These are phyloP conservation scores for Geosiphon pyriformis DNA, from an alignment of 192 early-diverging fungal species.

Conservation along the genomic window DNA sequence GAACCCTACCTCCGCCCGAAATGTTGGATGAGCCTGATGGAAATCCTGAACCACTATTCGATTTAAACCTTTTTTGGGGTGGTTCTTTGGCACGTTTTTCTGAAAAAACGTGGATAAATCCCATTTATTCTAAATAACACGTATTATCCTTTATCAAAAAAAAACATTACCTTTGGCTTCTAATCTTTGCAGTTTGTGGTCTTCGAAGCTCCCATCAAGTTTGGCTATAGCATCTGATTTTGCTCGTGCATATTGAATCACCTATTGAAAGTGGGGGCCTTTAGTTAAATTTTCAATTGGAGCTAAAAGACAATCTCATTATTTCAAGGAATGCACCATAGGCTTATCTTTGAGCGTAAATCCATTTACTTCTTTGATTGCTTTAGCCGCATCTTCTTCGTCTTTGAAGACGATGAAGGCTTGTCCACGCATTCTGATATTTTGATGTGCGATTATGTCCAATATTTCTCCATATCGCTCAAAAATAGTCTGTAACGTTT, in stretches of 20 bases:
- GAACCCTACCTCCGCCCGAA: constrained; percentile 17
- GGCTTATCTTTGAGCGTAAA: constrained; percentile 80
- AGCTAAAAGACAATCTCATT: constrained; percentile 8
- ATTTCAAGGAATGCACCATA: constrained; percentile 47
- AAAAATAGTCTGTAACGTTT: constrained; percentile 73
- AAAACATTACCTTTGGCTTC: constrained; percentile 55
- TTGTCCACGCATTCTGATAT: constrained; percentile 87
- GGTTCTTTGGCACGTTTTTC: constrained; percentile 26
- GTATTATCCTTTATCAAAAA: background rate
- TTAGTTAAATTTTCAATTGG: background rate
- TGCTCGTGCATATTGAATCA: constrained; percentile 50
- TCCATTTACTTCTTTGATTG: constrained; percentile 78
- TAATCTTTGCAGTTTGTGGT: constrained; percentile 53
- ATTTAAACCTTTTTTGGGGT: constrained; percentile 18
- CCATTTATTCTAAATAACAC: background rate
- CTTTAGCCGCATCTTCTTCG: constrained; percentile 64
- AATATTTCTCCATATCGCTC: constrained; percentile 78
- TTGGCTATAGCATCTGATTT: constrained; percentile 61
- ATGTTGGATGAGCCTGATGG: background rate
- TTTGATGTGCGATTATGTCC: constrained; percentile 71
- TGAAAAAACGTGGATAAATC: background rate
- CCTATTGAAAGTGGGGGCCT: constrained; percentile 22
- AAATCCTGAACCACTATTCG: background rate
- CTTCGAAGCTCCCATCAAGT: constrained; percentile 60
- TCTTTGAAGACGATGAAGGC: constrained; percentile 85